These are phyloP conservation scores for Wickerhamiella nectarea DNA, from an alignment of 805 yeast genomes.

Conservation along the genomic window DNA sequence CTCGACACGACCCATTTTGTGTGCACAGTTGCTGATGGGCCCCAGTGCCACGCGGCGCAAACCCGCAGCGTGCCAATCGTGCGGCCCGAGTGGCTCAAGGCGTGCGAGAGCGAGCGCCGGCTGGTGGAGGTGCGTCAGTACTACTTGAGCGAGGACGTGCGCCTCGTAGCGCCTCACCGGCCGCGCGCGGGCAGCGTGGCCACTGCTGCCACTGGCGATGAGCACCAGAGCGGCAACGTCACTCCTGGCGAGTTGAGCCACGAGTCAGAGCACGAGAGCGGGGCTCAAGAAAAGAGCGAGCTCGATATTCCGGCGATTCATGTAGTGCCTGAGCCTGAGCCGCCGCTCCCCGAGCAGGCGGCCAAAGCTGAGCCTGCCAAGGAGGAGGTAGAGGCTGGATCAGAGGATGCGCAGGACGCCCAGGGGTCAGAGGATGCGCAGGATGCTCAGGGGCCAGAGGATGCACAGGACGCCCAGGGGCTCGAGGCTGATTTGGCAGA, in stretches of 20 bases:
- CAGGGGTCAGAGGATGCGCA: too few relatives aligned
- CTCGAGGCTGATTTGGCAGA: too few relatives aligned
- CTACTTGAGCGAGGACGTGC: constrained; percentile 31
- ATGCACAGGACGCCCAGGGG: too few relatives aligned
- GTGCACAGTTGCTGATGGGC: constrained; percentile 56
- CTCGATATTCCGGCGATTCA: too few relatives aligned
- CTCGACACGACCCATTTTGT: constrained; percentile 92
- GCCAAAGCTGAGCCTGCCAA: constrained; percentile 6
- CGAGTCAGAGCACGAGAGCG: too few relatives aligned
- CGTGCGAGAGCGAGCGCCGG: constrained; percentile 78
- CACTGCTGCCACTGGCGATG: constrained; percentile 6
- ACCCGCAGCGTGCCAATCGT: constrained; percentile 85
- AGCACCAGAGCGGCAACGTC: neutral
- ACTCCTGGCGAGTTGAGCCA: neutral
- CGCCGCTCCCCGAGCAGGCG: constrained; percentile 11
- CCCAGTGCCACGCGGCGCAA: constrained; percentile 65
- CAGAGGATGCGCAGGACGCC: too few relatives aligned
- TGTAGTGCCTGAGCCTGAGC: too few relatives aligned
- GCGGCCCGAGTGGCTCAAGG: constrained; percentile 93
- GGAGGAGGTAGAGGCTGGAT: neutral
- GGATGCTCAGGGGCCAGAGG: too few relatives aligned
- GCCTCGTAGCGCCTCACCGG: constrained; percentile 17
- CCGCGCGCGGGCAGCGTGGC: constrained; percentile 5
- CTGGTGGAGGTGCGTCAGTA: constrained; percentile 83
- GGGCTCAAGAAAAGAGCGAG: too few relatives aligned